Base-by-base conservation (phyloP, 257 asterid genomes). In the Thymus quinquecostatus region DNA sequence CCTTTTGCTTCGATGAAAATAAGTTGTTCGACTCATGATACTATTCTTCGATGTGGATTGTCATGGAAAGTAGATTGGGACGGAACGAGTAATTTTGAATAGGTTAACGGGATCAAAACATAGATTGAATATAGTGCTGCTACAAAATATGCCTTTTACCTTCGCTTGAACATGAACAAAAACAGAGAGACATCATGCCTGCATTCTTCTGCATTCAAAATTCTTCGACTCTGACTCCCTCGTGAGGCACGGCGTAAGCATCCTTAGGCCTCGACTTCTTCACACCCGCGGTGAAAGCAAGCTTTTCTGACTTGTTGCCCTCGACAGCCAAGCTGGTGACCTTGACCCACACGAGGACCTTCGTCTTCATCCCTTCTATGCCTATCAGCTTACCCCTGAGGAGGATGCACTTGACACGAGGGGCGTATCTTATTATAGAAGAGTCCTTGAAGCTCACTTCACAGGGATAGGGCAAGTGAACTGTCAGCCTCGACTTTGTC, bases 381-480 rank as follows among this genome's bases (percentile, higher is more conserved):
- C 86, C 86, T 55, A 83, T 80, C 14, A 92, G 88, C 83, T 85
- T 92, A 66, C 92, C 96, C 79, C 86, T 86, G n/a, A 79, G 82
- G 45, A 92, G 82, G 77, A 85, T 86, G 84, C 89, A 85, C 72
- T 88, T 92, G 62, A 92, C 88, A 27, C 90, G 77, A 0, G 88
- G 63, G 50, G 88, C 90, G 1, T 85, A 89, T 63, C 95, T 78
- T 34, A 92, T 43, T 5, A 71, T 2, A 34, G 91, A 82, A 5
- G 93, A 82, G 77, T 89, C 98, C 79, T 83, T 88, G 82, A 85
- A 92, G 86, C 78, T 80, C 81, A 83, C 89, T 81, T 92, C 98
- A 34, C 92, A 89, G 4, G 90, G 74, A n/a, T 67, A 84, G 36
- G 96, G 96, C 69, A 89, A 77, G 84, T 92, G 82, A 36, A 92